These are phyloP conservation scores for Heimioporus sp. DNA, from an alignment of 768 basidiomycete species.

Conservation along the genomic window DNA sequence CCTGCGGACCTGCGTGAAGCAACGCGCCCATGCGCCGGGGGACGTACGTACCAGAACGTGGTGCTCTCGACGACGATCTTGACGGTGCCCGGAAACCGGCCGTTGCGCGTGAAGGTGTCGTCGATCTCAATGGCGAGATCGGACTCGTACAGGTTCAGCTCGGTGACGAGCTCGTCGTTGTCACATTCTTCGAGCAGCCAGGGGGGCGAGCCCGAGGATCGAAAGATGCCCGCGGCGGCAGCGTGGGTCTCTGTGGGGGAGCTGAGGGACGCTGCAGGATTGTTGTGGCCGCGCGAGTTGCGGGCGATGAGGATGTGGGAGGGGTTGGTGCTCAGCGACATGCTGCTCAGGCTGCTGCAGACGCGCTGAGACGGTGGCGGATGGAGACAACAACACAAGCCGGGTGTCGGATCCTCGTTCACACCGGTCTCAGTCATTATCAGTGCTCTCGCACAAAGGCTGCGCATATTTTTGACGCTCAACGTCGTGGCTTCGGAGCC, in stretches of 20 bases:
- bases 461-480: too few species aligned
- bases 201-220: slow-evolving; percentile 75
- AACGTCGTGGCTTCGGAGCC: too few species aligned
- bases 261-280: slow-evolving; percentile 76
- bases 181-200: slow-evolving; percentile 80
- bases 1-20: slow-evolving; percentile 41
- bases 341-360: too few species aligned
- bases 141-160: slow-evolving; percentile 63
- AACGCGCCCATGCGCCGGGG: not conserved
- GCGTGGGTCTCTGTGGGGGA: slow-evolving; percentile 88
- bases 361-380: too few species aligned
- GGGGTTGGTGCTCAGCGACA: slow-evolving; percentile 48
- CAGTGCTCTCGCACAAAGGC: too few species aligned
- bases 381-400: not conserved
- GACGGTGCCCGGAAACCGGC: slow-evolving; percentile 77
- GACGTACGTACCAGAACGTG: slow-evolving; percentile 76
- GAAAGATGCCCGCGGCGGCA: slow-evolving; percentile 80
- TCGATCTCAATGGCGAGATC: slow-evolving; percentile 78
- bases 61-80: slow-evolving; percentile 89
- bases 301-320: slow-evolving; percentile 88
- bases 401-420: not conserved
- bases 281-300: slow-evolving; percentile 73
- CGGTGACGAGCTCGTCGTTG: slow-evolving; percentile 64
- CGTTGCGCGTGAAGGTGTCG: slow-evolving; percentile 64
- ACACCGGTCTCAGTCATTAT: not conserved